phyloP scores from a whole-genome alignment of 176 grass and related monocot species.

The Stipa capillata region DNA sequence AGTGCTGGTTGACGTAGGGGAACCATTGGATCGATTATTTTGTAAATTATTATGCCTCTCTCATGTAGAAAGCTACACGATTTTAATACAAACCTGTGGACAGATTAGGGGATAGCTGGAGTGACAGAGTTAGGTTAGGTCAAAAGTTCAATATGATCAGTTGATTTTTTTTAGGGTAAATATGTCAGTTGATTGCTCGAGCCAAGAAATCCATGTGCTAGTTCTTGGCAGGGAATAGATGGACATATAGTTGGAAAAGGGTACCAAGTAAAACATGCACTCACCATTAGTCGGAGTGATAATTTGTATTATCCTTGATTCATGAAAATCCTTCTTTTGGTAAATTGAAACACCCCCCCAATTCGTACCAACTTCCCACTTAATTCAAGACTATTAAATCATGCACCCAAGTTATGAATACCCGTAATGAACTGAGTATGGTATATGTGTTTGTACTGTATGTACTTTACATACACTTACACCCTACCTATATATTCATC shows the following conservation, averaged over 20 bases:
- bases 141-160: background rate
- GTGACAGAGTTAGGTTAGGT: background rate
- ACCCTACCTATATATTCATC: background rate
- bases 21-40: background rate
- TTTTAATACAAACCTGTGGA: too few relatives aligned
- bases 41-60: background rate
- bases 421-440: background rate
- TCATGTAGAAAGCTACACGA: background rate
- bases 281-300: background rate
- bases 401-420: background rate
- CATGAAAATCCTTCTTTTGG: background rate
- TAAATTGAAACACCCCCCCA: background rate
- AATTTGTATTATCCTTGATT: background rate
- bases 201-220: background rate
- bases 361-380: background rate
- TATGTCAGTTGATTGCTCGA: background rate
- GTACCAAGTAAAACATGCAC: background rate
- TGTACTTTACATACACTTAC: background rate
- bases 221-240: background rate
- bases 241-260: background rate
- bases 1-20: background rate
- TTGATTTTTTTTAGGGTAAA: too few relatives aligned
- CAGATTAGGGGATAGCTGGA: background rate
- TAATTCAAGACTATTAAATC: background rate
- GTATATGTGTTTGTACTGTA: background rate